A percentile compares a stretch with the other conserved stretches of the same genome.
phyloP scores from a whole-genome alignment of 1,284 basidiomycete species.

The Neotropicomus parvogracilis region DNA sequence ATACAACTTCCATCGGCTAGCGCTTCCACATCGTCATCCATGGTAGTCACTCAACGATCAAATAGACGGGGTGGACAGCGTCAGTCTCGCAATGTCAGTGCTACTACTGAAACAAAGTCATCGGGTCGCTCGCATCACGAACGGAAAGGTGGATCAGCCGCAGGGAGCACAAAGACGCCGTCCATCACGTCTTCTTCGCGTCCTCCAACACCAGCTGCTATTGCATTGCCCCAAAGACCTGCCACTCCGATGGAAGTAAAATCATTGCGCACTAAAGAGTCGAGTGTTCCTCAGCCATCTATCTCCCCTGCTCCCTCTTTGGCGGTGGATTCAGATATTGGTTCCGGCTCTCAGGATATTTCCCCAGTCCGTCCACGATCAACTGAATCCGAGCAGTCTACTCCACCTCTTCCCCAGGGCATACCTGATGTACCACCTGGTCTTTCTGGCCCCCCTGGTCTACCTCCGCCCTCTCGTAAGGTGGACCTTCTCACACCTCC shows the following conservation, averaged over 20 bases:
- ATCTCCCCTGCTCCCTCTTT: slow-evolving; percentile 50
- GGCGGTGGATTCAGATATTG: slow-evolving; percentile 39
- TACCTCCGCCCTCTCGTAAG: slow-evolving; percentile 51
- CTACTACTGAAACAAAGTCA: slow-evolving; percentile 38
- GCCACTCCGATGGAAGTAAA: slow-evolving; percentile 46
- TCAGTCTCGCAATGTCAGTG: slow-evolving; percentile 36
- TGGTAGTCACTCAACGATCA: slow-evolving; percentile 34
- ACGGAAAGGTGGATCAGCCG: slow-evolving; percentile 34
- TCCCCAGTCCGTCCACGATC: slow-evolving; percentile 46
- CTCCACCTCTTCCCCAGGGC: slow-evolving; percentile 44
- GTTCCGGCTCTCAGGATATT: slow-evolving; percentile 37
- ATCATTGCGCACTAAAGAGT: slow-evolving; percentile 40
- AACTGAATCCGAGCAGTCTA: slow-evolving; percentile 40
- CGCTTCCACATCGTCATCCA: slow-evolving; percentile 23
- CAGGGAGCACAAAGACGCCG: slow-evolving; percentile 39
- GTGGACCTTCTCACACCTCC: slow-evolving; percentile 52
- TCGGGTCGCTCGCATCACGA: slow-evolving; percentile 36
- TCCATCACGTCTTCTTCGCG: slow-evolving; percentile 60
- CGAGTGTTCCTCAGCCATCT: slow-evolving; percentile 36
- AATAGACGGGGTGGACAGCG: slow-evolving; percentile 43
- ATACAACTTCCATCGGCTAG: slow-evolving; percentile 20
- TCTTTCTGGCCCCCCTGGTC: slow-evolving; percentile 65
- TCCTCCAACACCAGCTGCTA: slow-evolving; percentile 53
- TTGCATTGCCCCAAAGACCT: slow-evolving; percentile 41
- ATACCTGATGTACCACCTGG: slow-evolving; percentile 50